These are phyloP conservation scores for Erigeron canadensis DNA, from an alignment of 129 eudicot species.

Conservation along the genomic window DNA sequence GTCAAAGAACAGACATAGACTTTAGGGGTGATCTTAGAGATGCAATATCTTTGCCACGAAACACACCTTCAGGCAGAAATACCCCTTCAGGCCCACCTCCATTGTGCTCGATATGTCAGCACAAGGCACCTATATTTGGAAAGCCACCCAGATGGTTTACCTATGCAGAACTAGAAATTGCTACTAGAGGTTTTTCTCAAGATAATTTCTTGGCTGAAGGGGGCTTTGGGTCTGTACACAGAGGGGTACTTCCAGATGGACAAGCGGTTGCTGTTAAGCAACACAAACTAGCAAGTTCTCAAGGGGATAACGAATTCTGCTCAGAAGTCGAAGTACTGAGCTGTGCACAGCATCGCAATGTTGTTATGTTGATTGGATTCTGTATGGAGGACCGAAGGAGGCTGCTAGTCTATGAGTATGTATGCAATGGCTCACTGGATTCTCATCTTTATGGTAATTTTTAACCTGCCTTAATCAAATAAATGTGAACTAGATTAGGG, in stretches of 20 bases:
- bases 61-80: constrained; percentile 57
- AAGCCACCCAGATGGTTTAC: constrained; percentile 96
- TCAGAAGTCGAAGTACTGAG: constrained; percentile 97
- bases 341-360: constrained; percentile 98
- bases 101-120: constrained; percentile 89
- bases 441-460: constrained; percentile 87
- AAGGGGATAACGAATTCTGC: constrained; percentile 97
- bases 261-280: constrained; percentile 93
- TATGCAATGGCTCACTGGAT: constrained; percentile 91
- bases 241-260: constrained; percentile 90
- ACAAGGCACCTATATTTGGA: constrained; percentile 89
- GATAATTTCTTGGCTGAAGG: constrained; percentile 97
- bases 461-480: neutral
- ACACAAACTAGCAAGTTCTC: constrained; percentile 95
- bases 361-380: constrained; percentile 93
- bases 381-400: constrained; percentile 91
- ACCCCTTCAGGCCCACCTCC: constrained; percentile 88
- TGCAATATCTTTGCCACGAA: constrained; percentile 71
- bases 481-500: too few relatives aligned
- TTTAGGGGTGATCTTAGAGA: constrained; percentile 79
- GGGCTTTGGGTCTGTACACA: constrained; percentile 88
- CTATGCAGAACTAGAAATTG: constrained; percentile 82
- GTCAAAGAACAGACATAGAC: constrained; percentile 42
- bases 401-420: constrained; percentile 83
- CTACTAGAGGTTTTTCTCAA: constrained; percentile 78